Base-by-base conservation (phyloP, 2,329 filamentous ascomycete species). In the Aspergillus niger region DNA sequence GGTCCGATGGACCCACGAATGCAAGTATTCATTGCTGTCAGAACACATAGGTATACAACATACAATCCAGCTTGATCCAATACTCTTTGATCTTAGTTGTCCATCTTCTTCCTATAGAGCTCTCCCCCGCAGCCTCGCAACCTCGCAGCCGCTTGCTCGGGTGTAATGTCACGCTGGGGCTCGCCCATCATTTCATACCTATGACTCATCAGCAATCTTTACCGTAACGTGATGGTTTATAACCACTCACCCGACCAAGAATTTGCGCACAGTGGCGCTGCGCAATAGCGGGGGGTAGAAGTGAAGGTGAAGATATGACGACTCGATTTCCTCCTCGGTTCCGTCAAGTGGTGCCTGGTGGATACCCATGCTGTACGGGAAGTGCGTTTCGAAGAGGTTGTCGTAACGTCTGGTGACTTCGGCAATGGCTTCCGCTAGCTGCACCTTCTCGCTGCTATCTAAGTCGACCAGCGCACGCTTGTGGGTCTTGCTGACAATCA, bases 151-250 rank as follows among this genome's bases (percentile, higher is more conserved):
- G 95, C 95, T 79, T 98, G 95, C 78, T 99, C 95, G 0, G 95
- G 94, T 0, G 95, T 99, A 70, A 99, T 98, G 74, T 99, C 95
- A 61, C 95, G 86, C 78, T 99, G 95, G n/a, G 95, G 94, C 79
- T 99, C 95, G 1, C 91, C 95, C 86, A 99, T 87, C 79, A 99
- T 84, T 79, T 99, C 95, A 74, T 96, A 98, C 0, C 80, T 81
- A 64, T 32, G 41, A 6, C 38, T n/a, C 8, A 50, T 68, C 60
- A 67, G 55, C 61, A 69, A 48, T 13, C 4, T 44, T 28, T 13
- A 26, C 28, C 30, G 6, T 15, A 36, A n/a, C 32, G 30, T 17
- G 50, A 10, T 15, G 49, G 28, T 17, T 6, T 32, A 52, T 8
- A 8, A n/a, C 17, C 3, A 75, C 80, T 67, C 72, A 83, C 65